These are phyloP conservation scores for Phytophthora litchii DNA, from an alignment of 352 stramenopile genomes.

Conservation along the genomic window DNA sequence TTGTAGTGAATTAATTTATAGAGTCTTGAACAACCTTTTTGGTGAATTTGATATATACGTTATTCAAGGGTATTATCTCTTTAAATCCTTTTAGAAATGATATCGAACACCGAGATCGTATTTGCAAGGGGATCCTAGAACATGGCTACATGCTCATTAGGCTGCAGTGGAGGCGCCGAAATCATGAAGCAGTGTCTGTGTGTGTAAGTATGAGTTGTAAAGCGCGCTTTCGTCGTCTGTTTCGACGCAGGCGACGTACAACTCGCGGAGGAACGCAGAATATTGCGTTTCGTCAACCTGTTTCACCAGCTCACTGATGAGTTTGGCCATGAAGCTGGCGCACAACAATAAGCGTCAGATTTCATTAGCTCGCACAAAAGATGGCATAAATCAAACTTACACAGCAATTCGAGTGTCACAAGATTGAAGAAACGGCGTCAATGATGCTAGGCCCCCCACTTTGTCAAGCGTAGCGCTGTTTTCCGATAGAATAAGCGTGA, in stretches of 20 bases:
- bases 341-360: slow-evolving; percentile 6
- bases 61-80: slow-evolving; percentile 2
- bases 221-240: slow-evolving; percentile 43
- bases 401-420: slow-evolving; percentile 56
- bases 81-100: background rate
- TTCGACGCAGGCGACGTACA: slow-evolving; percentile 49
- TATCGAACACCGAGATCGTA: background rate
- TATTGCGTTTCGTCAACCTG: slow-evolving; percentile 36
- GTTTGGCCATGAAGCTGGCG: slow-evolving; percentile 46
- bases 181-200: slow-evolving; percentile 37
- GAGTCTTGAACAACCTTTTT: no score
- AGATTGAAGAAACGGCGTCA: slow-evolving; percentile 38
- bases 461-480: slow-evolving; percentile 9
- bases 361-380: background rate
- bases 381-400: slow-evolving; percentile 26
- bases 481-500: slow-evolving; percentile 24
- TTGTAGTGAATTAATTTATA: background rate
- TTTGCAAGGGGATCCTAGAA: slow-evolving; percentile 25
- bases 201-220: slow-evolving; percentile 45
- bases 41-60: background rate
- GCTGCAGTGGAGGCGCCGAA: slow-evolving; percentile 2
- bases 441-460: slow-evolving; percentile 16
- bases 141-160: slow-evolving; percentile 20
- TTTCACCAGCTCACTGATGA: slow-evolving; percentile 41
- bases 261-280: slow-evolving; percentile 38